Evolutionary conservation across 345 rosid species (phyloP).

Genomic region (Reutealis trisperma): DNA sequence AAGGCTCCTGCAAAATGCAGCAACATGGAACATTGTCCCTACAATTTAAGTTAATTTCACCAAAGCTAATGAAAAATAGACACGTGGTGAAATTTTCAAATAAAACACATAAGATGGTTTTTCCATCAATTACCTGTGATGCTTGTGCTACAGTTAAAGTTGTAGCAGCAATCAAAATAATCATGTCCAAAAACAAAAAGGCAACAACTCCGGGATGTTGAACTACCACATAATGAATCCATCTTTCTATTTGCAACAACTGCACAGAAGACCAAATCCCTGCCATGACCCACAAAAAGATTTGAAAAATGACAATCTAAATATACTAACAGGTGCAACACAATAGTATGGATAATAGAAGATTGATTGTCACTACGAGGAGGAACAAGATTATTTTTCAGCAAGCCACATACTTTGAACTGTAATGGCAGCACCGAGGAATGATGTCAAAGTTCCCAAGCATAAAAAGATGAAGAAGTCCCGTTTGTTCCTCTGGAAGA

Average conservation of each 20-base stretch:
- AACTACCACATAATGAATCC: slow-evolving; percentile 57
- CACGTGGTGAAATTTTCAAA: neutral
- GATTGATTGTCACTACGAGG: neutral
- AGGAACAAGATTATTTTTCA: neutral
- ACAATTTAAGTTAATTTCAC: neutral
- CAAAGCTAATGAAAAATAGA: too few species aligned
- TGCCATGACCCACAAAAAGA: slow-evolving; percentile 31
- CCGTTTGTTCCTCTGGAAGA: slow-evolving; percentile 79
- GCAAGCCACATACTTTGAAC: slow-evolving; percentile 63
- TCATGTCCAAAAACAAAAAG: slow-evolving; percentile 60
- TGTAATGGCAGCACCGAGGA: slow-evolving; percentile 52
- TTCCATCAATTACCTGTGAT: slow-evolving; percentile 56
- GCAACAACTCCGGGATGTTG: slow-evolving; percentile 68
- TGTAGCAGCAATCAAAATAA: slow-evolving; percentile 56
- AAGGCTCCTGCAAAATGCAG: neutral
- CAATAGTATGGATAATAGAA: neutral
- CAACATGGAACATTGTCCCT: neutral
- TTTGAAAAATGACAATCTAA: neutral
- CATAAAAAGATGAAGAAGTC: slow-evolving; percentile 79
- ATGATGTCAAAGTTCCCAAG: slow-evolving; percentile 64
- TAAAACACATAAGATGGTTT: neutral
- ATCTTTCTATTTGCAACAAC: slow-evolving; percentile 41
- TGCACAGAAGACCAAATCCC: slow-evolving; percentile 65
- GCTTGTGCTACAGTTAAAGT: slow-evolving; percentile 66
- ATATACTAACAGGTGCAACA: neutral